phyloP scores from a whole-genome alignment of 2,329 filamentous ascomycete species.

The Fusarium austroafricanum region DNA sequence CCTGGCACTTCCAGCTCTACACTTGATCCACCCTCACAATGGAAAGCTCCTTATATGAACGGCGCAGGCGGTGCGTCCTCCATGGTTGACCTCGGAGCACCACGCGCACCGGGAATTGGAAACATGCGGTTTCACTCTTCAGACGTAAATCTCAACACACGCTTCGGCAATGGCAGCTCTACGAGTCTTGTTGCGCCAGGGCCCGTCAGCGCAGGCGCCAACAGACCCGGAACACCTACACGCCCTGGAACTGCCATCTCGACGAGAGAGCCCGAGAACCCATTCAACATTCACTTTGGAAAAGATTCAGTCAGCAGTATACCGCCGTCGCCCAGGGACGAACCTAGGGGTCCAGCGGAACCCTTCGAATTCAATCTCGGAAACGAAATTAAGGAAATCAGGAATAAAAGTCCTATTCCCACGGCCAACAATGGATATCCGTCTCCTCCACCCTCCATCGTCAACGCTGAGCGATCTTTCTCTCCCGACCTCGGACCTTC shows the following conservation, averaged over 20 bases:
- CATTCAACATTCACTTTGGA: slow-evolving; percentile 61
- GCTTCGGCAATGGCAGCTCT: slow-evolving; percentile 52
- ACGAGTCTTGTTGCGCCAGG: slow-evolving; percentile 52
- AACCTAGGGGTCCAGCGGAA: slow-evolving; percentile 54
- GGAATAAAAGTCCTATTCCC: slow-evolving; percentile 13
- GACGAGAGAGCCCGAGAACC: slow-evolving; percentile 57
- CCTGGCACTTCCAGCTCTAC: slow-evolving; percentile 57
- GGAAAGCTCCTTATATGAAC: slow-evolving; percentile 51
- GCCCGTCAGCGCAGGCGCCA: slow-evolving; percentile 40
- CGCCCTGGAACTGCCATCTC: slow-evolving; percentile 52
- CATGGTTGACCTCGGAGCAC: slow-evolving; percentile 58
- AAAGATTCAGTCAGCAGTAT: slow-evolving; percentile 45
- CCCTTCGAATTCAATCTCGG: slow-evolving; percentile 54
- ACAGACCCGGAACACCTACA: slow-evolving; percentile 43
- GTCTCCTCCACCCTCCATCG: slow-evolving; percentile 54
- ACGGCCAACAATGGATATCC: slow-evolving; percentile 47
- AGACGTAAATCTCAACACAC: slow-evolving; percentile 54
- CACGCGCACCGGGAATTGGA: slow-evolving; percentile 44
- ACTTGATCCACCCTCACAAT: slow-evolving; percentile 42
- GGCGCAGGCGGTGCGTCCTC: slow-evolving; percentile 56
- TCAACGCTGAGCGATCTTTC: slow-evolving; percentile 45
- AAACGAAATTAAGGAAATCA: slow-evolving; percentile 23
- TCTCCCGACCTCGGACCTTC: slow-evolving; percentile 39
- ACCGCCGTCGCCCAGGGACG: slow-evolving; percentile 41
- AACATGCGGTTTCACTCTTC: slow-evolving; percentile 51